Evolutionary conservation across 441 rosid genomes (phyloP).

Genomic region (Geranium incanum): DNA sequence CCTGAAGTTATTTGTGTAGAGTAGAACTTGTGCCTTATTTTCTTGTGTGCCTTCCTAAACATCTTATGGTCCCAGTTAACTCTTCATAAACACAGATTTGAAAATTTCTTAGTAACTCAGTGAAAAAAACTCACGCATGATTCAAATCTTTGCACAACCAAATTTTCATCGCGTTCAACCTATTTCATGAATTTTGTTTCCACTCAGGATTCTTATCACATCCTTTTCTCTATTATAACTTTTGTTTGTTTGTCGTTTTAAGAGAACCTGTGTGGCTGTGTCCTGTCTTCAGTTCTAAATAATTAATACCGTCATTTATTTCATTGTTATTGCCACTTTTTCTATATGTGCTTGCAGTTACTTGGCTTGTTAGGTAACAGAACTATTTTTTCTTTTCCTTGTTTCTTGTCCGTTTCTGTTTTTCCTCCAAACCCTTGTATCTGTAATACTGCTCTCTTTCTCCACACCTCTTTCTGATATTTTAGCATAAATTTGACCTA

Average conservation of each 20-base stretch:
- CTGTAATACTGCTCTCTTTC: background rate
- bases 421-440: background rate
- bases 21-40: too few relatives aligned
- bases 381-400: conserved; percentile 2
- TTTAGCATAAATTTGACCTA: background rate
- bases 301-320: conserved; percentile 1
- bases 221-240: background rate
- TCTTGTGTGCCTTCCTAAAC: background rate
- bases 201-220: background rate
- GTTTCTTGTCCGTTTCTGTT: background rate
- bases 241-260: background rate
- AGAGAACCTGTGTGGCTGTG: background rate
- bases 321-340: background rate
- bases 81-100: too few relatives aligned
- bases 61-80: background rate
- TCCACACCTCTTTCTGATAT: background rate
- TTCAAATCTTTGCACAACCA: background rate
- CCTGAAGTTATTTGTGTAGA: background rate
- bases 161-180: background rate
- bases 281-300: background rate
- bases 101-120: too few relatives aligned
- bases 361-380: background rate
- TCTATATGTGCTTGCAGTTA: background rate
- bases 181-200: background rate
- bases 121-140: background rate